These are phyloP conservation scores for Wickerhamiella brachini DNA, from an alignment of 805 yeast genomes.

Conservation along the genomic window DNA sequence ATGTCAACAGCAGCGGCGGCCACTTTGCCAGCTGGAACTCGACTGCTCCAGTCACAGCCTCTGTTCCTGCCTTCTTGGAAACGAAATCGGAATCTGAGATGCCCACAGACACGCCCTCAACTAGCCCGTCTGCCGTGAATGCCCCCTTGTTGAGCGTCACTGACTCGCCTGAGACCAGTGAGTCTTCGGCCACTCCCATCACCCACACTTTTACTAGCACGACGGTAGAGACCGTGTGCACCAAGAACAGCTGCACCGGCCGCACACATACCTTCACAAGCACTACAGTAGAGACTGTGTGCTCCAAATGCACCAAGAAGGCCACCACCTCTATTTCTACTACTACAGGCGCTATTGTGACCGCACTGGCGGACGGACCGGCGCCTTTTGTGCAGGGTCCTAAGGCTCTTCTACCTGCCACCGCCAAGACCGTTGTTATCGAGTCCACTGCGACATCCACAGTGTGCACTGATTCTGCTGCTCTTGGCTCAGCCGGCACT, in stretches of 20 bases:
- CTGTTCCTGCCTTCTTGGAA: neutral
- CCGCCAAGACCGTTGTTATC: neutral
- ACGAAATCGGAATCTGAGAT: too few relatives aligned
- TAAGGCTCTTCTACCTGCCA: neutral
- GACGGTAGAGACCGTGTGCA: neutral
- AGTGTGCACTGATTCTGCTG: neutral
- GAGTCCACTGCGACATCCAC: neutral
- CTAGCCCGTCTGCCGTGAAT: too few relatives aligned
- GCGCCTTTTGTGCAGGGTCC: neutral
- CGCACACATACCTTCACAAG: neutral
- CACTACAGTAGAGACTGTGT: neutral
- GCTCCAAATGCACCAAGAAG: neutral
- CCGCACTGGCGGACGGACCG: neutral
- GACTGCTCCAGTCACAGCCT: neutral
- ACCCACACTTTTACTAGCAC: neutral
- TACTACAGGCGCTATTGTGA: too few relatives aligned
- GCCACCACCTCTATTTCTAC: neutral
- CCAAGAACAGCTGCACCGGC: neutral
- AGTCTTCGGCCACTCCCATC: too few relatives aligned
- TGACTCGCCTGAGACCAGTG: too few relatives aligned
- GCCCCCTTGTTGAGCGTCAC: too few relatives aligned
- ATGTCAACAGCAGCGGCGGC: neutral
- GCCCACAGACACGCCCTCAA: too few relatives aligned
- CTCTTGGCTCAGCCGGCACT: neutral
- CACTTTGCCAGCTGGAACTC: neutral